Percentiles rank a stretch among this genome's conserved stretches.
phyloP scores from a whole-genome alignment of 345 rosid species.

The Excoecaria agallocha region DNA sequence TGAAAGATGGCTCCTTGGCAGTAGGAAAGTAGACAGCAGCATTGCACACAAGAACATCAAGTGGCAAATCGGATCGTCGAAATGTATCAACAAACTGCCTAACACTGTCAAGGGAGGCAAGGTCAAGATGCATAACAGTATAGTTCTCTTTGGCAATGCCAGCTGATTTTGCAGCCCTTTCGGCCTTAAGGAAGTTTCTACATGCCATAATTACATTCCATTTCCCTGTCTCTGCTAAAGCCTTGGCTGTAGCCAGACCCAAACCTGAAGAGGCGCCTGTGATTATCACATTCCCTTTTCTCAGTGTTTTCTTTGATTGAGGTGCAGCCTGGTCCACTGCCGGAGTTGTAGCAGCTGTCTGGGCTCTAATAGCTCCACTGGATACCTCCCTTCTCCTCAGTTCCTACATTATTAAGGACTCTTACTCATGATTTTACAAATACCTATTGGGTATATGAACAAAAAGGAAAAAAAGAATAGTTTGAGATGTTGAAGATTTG shows the following conservation, averaged over 20 bases:
- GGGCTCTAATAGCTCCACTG: conserved; percentile 49
- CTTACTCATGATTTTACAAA: no score
- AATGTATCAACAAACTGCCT: conserved; percentile 68
- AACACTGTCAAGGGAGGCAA: conserved; percentile 85
- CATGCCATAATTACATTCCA: conserved; percentile 92
- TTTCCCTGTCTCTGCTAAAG: conserved; percentile 78
- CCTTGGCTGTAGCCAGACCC: conserved; percentile 85
- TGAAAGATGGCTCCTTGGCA: conserved; percentile 79
- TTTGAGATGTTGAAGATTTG: neutral
- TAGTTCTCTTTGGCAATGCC: conserved; percentile 79
- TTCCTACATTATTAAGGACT: neutral
- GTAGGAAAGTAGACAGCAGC: conserved; percentile 92
- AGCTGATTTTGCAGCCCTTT: conserved; percentile 73
- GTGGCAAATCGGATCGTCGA: conserved; percentile 53
- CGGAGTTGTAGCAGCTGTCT: conserved; percentile 56
- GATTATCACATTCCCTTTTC: conserved; percentile 64
- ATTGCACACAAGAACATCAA: conserved; percentile 87
- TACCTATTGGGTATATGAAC: neutral
- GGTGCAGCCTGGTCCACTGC: conserved; percentile 33
- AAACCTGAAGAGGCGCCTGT: conserved; percentile 88
- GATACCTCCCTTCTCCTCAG: conserved; percentile 41
- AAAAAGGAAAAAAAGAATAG: neutral
- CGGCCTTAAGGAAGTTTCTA: conserved; percentile 85
- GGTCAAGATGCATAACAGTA: conserved; percentile 91
- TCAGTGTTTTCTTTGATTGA: conserved; percentile 67